A percentile compares a stretch with the other conserved stretches of the same genome.
phyloP scores from a whole-genome alignment of 2,329 filamentous ascomycete genomes.

The Aspergillus fumigatus region DNA sequence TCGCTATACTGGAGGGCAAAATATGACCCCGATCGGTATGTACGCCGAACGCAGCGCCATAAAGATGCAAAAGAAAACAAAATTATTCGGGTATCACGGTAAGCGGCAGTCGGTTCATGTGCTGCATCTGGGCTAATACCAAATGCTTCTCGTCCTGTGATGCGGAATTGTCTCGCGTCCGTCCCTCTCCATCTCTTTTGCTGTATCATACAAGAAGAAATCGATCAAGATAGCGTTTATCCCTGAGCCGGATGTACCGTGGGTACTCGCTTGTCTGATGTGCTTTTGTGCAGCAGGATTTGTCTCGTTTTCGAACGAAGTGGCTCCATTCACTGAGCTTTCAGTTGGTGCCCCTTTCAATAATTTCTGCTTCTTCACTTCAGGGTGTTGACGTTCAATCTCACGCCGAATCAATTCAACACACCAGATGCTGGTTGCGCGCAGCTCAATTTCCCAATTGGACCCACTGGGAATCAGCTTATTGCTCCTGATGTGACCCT shows the following conservation, averaged over 20 bases:
- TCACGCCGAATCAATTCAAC: conserved; percentile 83
- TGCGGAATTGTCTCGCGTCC: conserved; percentile 61
- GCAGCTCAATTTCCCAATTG: conserved; percentile 78
- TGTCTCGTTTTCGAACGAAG: conserved; percentile 8
- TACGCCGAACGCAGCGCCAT: not conserved
- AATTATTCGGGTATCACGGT: not conserved
- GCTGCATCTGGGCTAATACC: conserved; percentile 59
- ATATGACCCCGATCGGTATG: not conserved
- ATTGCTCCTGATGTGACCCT: conserved; percentile 62
- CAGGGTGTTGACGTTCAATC: conserved; percentile 69
- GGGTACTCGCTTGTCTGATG: conserved; percentile 13
- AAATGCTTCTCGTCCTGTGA: conserved; percentile 88
- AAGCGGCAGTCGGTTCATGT: not conserved
- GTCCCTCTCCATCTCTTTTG: conserved; percentile 74
- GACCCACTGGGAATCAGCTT: conserved; percentile 66
- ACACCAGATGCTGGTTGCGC: conserved; percentile 94
- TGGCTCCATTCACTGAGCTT: not conserved
- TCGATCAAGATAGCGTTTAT: conserved; percentile 91
- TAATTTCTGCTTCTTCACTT: conserved; percentile 43
- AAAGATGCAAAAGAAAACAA: not conserved
- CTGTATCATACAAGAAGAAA: conserved; percentile 93
- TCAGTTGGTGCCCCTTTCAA: not conserved
- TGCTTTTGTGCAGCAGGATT: conserved; percentile 13
- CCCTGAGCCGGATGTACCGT: conserved; percentile 21
- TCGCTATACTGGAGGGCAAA: not conserved